Evolutionary conservation across 2,329 filamentous ascomycete species (phyloP).

Genomic region (Paracamarosporium sp.): DNA sequence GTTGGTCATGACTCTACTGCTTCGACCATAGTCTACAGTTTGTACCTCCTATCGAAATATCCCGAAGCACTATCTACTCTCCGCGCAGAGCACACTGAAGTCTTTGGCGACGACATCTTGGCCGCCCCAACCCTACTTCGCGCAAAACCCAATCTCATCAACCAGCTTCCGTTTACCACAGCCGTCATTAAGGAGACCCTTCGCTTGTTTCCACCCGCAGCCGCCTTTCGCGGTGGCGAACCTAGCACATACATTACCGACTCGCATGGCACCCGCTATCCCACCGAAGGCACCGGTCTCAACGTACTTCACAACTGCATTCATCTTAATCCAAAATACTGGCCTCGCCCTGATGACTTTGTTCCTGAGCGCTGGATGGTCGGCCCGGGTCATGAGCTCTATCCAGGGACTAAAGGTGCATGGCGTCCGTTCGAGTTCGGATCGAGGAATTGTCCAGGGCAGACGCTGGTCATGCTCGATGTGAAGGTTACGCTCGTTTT

Average conservation of each 20-base stretch:
- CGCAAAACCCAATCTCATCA: constrained; percentile 33
- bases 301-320: constrained; percentile 24
- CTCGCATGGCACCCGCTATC: constrained; percentile 25
- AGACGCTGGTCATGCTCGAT: constrained; percentile 24
- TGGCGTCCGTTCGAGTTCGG: constrained; percentile 51
- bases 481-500: constrained; percentile 12
- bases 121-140: constrained; percentile 18
- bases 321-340: constrained; percentile 22
- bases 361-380: too few relatives aligned
- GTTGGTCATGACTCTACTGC: too few relatives aligned
- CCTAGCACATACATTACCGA: constrained; percentile 23
- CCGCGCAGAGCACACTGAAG: too few relatives aligned
- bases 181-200: constrained; percentile 47
- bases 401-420: constrained; percentile 18
- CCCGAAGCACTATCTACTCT: too few relatives aligned
- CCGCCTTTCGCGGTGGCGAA: constrained; percentile 30
- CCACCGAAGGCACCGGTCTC: constrained; percentile 23
- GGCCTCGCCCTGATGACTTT: too few relatives aligned
- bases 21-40: too few relatives aligned
- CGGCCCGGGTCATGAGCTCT: constrained; percentile 15
- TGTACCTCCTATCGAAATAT: too few relatives aligned
- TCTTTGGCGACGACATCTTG: constrained; percentile 32
- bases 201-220: constrained; percentile 40
- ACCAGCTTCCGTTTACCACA: constrained; percentile 35
- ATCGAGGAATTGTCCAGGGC: constrained; percentile 29